Conservation (phyloP, 768 basidiomycete genomes). For the Hericium coralloides region DNA sequence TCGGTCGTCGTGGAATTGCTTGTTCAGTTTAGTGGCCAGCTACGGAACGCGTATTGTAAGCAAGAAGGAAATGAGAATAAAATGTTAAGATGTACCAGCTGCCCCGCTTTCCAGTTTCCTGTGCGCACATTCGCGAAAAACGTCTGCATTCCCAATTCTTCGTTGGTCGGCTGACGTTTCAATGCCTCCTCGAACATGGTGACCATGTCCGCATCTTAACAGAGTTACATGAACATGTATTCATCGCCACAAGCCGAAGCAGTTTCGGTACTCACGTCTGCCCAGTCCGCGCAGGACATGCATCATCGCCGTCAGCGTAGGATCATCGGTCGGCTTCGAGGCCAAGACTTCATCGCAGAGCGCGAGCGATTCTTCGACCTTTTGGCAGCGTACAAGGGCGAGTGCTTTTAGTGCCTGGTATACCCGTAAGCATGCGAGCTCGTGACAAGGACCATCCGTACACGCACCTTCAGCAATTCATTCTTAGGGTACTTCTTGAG, state of each 20-base stretch:
- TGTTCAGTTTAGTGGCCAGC: conserved; percentile 77
- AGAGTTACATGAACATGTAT: neutral
- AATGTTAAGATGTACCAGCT: conserved; percentile 45
- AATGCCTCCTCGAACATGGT: conserved; percentile 82
- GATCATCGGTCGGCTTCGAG: conserved; percentile 63
- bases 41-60: conserved; percentile 18
- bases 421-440: conserved; percentile 2
- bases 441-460: neutral
- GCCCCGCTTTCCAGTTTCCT: conserved; percentile 78
- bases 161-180: conserved; percentile 71
- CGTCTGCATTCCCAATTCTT: conserved; percentile 75
- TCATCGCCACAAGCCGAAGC: neutral
- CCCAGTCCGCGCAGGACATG: conserved; percentile 75
- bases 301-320: conserved; percentile 71
- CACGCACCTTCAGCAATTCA: conserved; percentile 55
- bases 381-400: conserved; percentile 75
- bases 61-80: conserved; percentile 1
- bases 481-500: conserved; percentile 79
- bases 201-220: conserved; percentile 65
- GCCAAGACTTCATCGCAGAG: conserved; percentile 77
- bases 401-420: conserved; percentile 73
- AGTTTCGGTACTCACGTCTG: conserved; percentile 34
- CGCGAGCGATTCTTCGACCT: conserved; percentile 73
- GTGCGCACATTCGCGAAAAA: conserved; percentile 81
- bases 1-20: conserved; percentile 73